Evolutionary conservation across 169 alveolate species (phyloP).

Genomic region (Toxoplasma gondii): DNA sequence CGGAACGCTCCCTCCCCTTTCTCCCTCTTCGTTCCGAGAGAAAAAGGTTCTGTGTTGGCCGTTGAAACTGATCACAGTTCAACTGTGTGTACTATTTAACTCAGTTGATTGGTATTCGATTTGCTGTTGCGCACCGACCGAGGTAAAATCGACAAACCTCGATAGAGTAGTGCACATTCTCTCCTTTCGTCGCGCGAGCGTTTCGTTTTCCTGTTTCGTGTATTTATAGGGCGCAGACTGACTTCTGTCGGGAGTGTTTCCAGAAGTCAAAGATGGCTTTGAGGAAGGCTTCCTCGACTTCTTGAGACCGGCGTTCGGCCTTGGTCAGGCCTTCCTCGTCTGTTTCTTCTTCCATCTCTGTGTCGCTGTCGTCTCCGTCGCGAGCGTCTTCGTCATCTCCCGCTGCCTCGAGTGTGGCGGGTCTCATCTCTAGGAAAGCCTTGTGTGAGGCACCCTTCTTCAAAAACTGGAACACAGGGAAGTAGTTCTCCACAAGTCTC

Average conservation of each 20-base stretch:
- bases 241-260: slow-evolving; percentile 35
- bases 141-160: too few relatives aligned
- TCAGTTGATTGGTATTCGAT: too few relatives aligned
- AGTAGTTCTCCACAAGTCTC: neutral
- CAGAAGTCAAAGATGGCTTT: slow-evolving; percentile 29
- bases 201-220: too few relatives aligned
- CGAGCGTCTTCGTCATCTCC: neutral
- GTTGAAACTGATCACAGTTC: too few relatives aligned
- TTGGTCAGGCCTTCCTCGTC: neutral
- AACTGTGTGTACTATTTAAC: too few relatives aligned
- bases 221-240: too few relatives aligned
- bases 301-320: neutral
- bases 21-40: too few relatives aligned
- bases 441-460: neutral
- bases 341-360: neutral
- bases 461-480: neutral
- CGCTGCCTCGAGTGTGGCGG: neutral
- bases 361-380: neutral
- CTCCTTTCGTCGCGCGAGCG: too few relatives aligned
- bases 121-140: too few relatives aligned
- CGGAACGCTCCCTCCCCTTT: too few relatives aligned
- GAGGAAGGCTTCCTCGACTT: slow-evolving; percentile 19
- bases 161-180: too few relatives aligned
- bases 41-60: too few relatives aligned
- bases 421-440: neutral